Conservation (phyloP, 257 asterid species). For the Phtheirospermum japonicum region DNA sequence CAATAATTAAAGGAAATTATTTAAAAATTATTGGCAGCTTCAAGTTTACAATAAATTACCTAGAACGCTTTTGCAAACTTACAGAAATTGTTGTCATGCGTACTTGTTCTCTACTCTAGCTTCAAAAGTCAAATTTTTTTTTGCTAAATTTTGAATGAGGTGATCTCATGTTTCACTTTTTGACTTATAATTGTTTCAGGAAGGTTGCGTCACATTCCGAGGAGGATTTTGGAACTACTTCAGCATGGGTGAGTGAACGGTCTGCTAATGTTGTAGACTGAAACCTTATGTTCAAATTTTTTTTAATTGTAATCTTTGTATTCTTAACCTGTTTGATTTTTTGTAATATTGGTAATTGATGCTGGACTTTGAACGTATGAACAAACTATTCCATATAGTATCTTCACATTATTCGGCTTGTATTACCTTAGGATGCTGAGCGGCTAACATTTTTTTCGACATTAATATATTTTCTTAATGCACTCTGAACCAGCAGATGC, state of each 20-base stretch:
- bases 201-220: slow-evolving; percentile 44
- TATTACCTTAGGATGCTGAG: neutral
- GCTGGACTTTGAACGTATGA: neutral
- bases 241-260: slow-evolving; percentile 42
- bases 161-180: slow-evolving; percentile 19
- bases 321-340: neutral
- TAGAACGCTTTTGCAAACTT: neutral
- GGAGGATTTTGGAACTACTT: slow-evolving; percentile 61
- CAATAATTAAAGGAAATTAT: neutral
- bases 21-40: neutral
- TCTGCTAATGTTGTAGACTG: neutral
- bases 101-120: slow-evolving; percentile 1
- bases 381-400: neutral
- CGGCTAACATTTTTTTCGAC: neutral
- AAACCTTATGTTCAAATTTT: neutral
- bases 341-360: neutral
- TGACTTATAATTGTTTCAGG: slow-evolving; percentile 34
- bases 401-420: neutral
- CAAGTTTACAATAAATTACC: neutral
- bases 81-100: slow-evolving; percentile 1
- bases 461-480: slow-evolving; percentile 3
- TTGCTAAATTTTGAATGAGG: neutral
- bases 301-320: neutral
- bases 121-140: neutral
- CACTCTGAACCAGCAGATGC: neutral